Conservation (phyloP, 768 basidiomycete genomes). For the Auriscalpium vulgare region DNA sequence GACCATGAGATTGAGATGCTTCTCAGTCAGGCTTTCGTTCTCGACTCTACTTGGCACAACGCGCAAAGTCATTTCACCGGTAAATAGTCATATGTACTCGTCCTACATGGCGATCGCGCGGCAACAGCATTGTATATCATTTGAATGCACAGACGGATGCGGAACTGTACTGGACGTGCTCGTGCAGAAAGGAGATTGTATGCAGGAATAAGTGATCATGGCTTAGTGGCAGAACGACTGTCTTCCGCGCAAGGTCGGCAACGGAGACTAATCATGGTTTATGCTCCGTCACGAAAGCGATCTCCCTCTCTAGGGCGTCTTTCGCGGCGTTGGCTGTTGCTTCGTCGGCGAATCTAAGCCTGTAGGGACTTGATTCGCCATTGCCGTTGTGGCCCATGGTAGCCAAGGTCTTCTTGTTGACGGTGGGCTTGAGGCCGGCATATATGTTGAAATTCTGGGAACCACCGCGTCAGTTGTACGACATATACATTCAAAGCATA, state of each 20-base stretch:
- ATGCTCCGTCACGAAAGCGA: slow-evolving; percentile 36
- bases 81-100: slow-evolving; percentile 26
- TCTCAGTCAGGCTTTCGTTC: slow-evolving; percentile 91
- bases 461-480: not conserved
- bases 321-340: slow-evolving; percentile 51
- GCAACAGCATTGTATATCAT: not conserved
- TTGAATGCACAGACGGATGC: not conserved
- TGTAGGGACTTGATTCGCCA: slow-evolving; percentile 50
- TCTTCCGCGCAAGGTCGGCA: too few relatives aligned
- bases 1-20: slow-evolving; percentile 95
- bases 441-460: slow-evolving; percentile 72
- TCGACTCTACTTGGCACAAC: slow-evolving; percentile 89
- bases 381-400: slow-evolving; percentile 52
- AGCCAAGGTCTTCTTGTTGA: slow-evolving; percentile 44
- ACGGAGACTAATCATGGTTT: slow-evolving; percentile 25
- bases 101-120: not conserved
- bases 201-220: slow-evolving; percentile 14
- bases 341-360: slow-evolving; percentile 51
- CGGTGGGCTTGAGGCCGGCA: slow-evolving; percentile 43
- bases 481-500: not conserved
- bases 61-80: slow-evolving; percentile 80
- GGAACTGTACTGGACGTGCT: not conserved
- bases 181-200: not conserved
- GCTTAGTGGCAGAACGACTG: too few relatives aligned
- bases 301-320: slow-evolving; percentile 53